Evolutionary conservation across 2,329 filamentous ascomycete genomes (phyloP).

Genomic region (Capronia epimyces): DNA sequence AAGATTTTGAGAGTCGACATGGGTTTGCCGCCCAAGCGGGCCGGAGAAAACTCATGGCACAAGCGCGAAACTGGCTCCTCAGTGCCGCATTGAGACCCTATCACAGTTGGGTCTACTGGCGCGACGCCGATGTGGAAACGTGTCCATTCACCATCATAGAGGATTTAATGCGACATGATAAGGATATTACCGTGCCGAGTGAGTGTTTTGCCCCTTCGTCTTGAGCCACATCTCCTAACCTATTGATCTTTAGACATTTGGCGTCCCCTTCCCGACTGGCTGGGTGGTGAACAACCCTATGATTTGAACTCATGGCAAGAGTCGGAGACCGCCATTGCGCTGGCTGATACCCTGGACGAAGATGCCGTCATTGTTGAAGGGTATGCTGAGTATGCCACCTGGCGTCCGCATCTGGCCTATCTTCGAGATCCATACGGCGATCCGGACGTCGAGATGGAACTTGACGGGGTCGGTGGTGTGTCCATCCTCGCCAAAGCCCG

Average conservation of each 20-base stretch:
- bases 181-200: constrained; percentile 98
- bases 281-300: constrained; percentile 96
- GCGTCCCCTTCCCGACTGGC: constrained; percentile 97
- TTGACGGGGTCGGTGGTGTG: constrained; percentile 86
- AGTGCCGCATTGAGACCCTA: constrained; percentile 89
- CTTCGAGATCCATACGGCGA: constrained; percentile 94
- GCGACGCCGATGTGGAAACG: constrained; percentile 96
- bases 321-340: constrained; percentile 87
- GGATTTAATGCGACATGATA: constrained; percentile 97
- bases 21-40: constrained; percentile 94
- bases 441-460: constrained; percentile 99
- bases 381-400: constrained; percentile 97
- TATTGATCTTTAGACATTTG: constrained; percentile 71
- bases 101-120: constrained; percentile 99
- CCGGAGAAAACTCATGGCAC: constrained; percentile 92
- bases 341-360: constrained; percentile 92
- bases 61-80: constrained; percentile 93
- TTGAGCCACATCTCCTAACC: constrained; percentile 1
- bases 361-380: constrained; percentile 98
- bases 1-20: constrained; percentile 95
- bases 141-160: constrained; percentile 95
- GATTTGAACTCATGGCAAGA: constrained; percentile 99
- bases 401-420: constrained; percentile 94
- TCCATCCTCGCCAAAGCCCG: constrained; percentile 94
- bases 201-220: constrained; percentile 43